These are phyloP conservation scores for Rhynchosporium agropyri DNA, from an alignment of 2,329 filamentous ascomycete species.

Conservation along the genomic window DNA sequence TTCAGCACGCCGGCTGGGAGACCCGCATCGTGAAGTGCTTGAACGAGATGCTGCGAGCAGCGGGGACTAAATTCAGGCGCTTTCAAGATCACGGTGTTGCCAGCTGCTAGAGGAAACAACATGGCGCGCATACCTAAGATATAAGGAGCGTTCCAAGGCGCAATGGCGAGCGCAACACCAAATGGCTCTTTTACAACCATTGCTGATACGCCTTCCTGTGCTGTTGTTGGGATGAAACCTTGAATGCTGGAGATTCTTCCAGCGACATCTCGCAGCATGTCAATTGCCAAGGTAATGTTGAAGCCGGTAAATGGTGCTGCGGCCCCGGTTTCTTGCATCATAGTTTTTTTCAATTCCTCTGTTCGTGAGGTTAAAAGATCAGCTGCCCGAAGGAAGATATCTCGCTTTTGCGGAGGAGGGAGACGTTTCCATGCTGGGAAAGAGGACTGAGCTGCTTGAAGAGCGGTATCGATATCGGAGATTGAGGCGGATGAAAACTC, in stretches of 20 bases:
- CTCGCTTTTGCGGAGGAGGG: conserved; percentile 62
- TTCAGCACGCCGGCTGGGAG: conserved; percentile 76
- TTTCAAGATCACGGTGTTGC: conserved; percentile 78
- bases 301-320: conserved; percentile 43
- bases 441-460: conserved; percentile 62
- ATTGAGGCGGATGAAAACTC: conserved; percentile 60
- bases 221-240: conserved; percentile 44
- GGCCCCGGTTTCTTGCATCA: conserved; percentile 56
- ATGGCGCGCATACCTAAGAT: conserved; percentile 59
- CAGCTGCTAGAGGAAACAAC: conserved; percentile 69
- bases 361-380: conserved; percentile 58
- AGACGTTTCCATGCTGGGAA: conserved; percentile 70
- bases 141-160: conserved; percentile 70
- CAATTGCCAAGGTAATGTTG: conserved; percentile 45
- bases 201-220: conserved; percentile 55
- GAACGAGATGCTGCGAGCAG: conserved; percentile 63
- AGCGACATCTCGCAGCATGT: conserved; percentile 49
- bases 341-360: conserved; percentile 60
- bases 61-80: conserved; percentile 69
- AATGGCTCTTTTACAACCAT: conserved; percentile 75
- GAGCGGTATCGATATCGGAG: conserved; percentile 56
- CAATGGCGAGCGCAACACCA: conserved; percentile 78
- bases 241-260: conserved; percentile 45
- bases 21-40: conserved; percentile 71
- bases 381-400: conserved; percentile 71